Evolutionary conservation across 345 rosid genomes (phyloP), one percentile per base, ranked within the genome.

Genomic region (Citrus reticulata): DNA sequence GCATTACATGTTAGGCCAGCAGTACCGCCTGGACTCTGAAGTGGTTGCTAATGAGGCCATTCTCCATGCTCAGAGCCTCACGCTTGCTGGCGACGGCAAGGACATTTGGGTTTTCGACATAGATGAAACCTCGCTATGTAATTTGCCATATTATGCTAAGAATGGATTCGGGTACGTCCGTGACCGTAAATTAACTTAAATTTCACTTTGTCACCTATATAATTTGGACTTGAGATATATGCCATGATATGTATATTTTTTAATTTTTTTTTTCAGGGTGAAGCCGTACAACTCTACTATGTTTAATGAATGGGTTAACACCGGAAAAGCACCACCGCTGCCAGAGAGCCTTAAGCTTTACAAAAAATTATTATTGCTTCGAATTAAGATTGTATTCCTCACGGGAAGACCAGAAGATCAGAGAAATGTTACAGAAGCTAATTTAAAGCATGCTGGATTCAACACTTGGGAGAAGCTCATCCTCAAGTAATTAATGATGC

Each of bases 1-100:
- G 8, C 75, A 89, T 84, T 91, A 92, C 86, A 74, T 91, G 75
- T 3, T 85, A 51, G 90, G 89, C 9, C 6, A 65, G 73, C 92
- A 88, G 72, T 90, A 89, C 73, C 54, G 86, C 39, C 0, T 35
- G 1, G 94, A 92, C 83, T 89, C 89, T 20, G 77, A 84, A 55
- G 83, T 74, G 0, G 84, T 89, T 4, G 64, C 82, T 60, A 42
- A 75, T 6, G 84, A 86, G 58, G 91, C 91, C 40, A 62, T 83
- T 35, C 24, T 35, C 68, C 82, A 87, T 54, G 88, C 88, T 7
- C 49, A 82, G 55, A 82, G 76, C 77, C 81, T 91, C 74, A 65
- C 20, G 16, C 78, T 82, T 3, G 51, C 74, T 34, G 61, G 72
- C n/a, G 86, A 87, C 25, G 83, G 86, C 55, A 84, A 72, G 65